phyloP scores from a whole-genome alignment of 305 asterid species.

The Euphrasia arctica region DNA sequence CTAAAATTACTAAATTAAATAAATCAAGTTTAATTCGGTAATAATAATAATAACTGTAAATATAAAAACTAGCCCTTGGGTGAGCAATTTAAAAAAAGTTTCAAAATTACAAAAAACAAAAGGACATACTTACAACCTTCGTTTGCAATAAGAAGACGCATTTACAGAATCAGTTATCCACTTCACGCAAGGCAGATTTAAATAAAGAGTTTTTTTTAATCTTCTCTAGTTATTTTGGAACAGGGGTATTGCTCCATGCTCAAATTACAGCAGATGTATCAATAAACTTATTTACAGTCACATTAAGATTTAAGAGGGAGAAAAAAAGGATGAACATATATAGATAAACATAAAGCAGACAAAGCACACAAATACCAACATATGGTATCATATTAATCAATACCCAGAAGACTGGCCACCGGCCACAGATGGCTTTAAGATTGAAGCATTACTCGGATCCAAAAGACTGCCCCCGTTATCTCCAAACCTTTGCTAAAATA shows the following conservation, averaged over 20 bases:
- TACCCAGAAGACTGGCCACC: conserved; percentile 93
- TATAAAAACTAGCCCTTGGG: neutral
- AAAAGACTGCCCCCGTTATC: conserved; percentile 77
- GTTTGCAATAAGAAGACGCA: too few relatives aligned
- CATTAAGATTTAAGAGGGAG: neutral
- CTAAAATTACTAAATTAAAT: neutral
- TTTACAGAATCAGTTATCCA: neutral
- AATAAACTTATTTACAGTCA: neutral
- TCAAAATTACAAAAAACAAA: too few relatives aligned
- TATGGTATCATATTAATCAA: conserved; percentile 3
- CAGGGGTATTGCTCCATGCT: neutral
- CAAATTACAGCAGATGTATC: conserved; percentile 1
- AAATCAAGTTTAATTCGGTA: too few relatives aligned
- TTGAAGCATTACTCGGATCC: conserved; percentile 88
- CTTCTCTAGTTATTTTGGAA: neutral
- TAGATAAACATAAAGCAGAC: neutral
- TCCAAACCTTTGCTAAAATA: conserved; percentile 65
- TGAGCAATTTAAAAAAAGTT: neutral
- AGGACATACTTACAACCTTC: too few relatives aligned
- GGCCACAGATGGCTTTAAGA: conserved; percentile 81
- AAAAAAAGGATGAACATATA: neutral
- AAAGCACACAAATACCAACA: conserved; percentile 12
- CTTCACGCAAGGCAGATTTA: neutral
- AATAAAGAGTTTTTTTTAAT: neutral
- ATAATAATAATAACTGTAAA: neutral